These are phyloP conservation scores for Termitomyces heimii DNA, from an alignment of 768 basidiomycete genomes.

Conservation along the genomic window DNA sequence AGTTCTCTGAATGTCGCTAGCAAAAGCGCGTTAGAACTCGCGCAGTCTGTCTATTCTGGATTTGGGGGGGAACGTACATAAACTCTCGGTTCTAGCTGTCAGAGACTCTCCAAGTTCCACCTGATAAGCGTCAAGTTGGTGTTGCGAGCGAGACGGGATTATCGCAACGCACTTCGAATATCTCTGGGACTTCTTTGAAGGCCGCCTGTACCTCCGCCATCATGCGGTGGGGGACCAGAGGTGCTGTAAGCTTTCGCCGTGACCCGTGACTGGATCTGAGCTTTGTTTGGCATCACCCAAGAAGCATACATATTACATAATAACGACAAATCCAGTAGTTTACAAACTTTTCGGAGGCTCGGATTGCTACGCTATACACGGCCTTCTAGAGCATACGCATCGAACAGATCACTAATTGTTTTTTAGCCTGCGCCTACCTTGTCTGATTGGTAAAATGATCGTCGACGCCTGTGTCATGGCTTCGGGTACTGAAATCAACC, in stretches of 20 bases:
- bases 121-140: constrained; percentile 27
- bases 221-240: constrained; percentile 3
- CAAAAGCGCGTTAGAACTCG: constrained; percentile 15
- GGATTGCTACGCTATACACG: too few relatives aligned
- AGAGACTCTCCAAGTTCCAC: constrained; percentile 89
- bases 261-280: not conserved
- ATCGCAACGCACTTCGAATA: constrained; percentile 75
- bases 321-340: not conserved
- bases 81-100: constrained; percentile 83
- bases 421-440: too few relatives aligned
- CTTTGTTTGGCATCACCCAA: constrained; percentile 3
- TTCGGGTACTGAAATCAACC: too few relatives aligned
- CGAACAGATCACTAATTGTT: too few relatives aligned
- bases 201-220: constrained; percentile 61
- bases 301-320: not conserved
- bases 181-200: constrained; percentile 92
- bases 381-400: too few relatives aligned
- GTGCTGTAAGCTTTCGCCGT: not conserved
- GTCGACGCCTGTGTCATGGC: too few relatives aligned
- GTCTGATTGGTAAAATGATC: too few relatives aligned
- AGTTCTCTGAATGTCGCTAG: constrained; percentile 94
- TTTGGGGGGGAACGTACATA: constrained; percentile 63
- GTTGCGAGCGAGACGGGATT: not conserved
- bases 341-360: too few relatives aligned
- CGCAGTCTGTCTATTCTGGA: constrained; percentile 2